Conservation (phyloP, 1,284 basidiomycete genomes). For the Microstroma glucosiphilum region DNA sequence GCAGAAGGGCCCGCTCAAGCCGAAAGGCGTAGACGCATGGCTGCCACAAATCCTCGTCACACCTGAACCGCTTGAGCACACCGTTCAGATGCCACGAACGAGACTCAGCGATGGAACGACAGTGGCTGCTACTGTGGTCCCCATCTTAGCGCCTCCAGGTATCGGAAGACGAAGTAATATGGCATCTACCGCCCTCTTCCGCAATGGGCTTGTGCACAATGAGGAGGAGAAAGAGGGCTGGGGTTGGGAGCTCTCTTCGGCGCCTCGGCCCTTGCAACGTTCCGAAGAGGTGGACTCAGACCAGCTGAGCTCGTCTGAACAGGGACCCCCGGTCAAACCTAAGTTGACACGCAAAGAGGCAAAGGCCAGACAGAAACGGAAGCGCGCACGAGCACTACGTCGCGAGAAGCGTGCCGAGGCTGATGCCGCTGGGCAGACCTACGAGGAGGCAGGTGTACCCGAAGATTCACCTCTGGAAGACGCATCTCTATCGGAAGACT, state of each 20-base stretch:
- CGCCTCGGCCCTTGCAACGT: neutral
- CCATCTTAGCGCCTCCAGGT: conserved; percentile 33
- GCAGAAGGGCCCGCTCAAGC: conserved; percentile 31
- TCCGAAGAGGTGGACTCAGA: conserved; percentile 17
- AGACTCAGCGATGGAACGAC: conserved; percentile 17
- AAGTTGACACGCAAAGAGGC: conserved; percentile 27
- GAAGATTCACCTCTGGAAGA: conserved; percentile 42
- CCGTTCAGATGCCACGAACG: conserved; percentile 24
- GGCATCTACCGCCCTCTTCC: conserved; percentile 44
- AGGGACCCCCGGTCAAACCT: conserved; percentile 9
- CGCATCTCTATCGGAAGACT: conserved; percentile 27
- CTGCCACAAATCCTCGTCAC: conserved; percentile 31
- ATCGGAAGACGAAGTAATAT: conserved; percentile 44
- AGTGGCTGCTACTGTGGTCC: conserved; percentile 13
- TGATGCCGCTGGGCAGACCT: conserved; percentile 25
- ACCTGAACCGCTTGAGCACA: conserved; percentile 35
- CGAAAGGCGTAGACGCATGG: conserved; percentile 28
- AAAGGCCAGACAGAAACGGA: conserved; percentile 32
- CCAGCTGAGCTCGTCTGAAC: conserved; percentile 21
- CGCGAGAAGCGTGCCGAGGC: conserved; percentile 29
- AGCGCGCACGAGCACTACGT: conserved; percentile 28
- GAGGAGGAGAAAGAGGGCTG: conserved; percentile 47
- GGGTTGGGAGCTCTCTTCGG: conserved; percentile 42
- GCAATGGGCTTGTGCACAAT: conserved; percentile 45
- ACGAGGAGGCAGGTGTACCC: conserved; percentile 28